These are phyloP conservation scores for Cyclotella distinguenda DNA, from an alignment of 108 stramenopile genomes.

Conservation along the genomic window DNA sequence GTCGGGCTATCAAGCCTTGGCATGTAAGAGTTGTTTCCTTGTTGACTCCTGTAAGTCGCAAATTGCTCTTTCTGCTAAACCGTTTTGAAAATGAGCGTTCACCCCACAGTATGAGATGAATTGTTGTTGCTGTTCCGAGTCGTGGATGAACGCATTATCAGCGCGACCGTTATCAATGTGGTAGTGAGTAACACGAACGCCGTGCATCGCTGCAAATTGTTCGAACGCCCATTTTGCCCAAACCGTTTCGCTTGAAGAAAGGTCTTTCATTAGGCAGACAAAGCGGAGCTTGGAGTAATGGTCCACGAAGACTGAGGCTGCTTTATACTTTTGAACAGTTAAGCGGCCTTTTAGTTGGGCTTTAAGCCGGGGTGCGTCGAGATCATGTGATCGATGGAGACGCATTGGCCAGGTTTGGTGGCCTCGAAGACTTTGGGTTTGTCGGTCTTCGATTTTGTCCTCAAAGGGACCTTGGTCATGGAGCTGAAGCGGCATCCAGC, in stretches of 20 bases:
- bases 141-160: neutral
- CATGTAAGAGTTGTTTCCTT: neutral
- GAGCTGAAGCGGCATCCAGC: too few species aligned
- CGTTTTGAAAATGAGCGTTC: neutral
- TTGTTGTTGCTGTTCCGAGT: neutral
- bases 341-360: neutral
- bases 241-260: neutral
- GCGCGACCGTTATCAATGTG: neutral
- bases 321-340: neutral
- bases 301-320: neutral
- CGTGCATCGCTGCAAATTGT: neutral
- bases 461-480: too few species aligned
- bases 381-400: neutral
- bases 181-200: neutral
- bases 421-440: too few species aligned
- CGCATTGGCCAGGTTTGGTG: too few species aligned
- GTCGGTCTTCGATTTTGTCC: too few species aligned
- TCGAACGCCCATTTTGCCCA: neutral
- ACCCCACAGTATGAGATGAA: neutral
- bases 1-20: neutral
- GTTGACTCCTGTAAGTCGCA: neutral
- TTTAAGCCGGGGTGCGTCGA: neutral
- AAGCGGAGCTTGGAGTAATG: neutral
- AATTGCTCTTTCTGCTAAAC: neutral
- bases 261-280: neutral